Evolutionary conservation across 2,329 filamentous ascomycete genomes (phyloP), one percentile per base, ranked within the genome.

Genomic region (Cladosporium cucumerinum): DNA sequence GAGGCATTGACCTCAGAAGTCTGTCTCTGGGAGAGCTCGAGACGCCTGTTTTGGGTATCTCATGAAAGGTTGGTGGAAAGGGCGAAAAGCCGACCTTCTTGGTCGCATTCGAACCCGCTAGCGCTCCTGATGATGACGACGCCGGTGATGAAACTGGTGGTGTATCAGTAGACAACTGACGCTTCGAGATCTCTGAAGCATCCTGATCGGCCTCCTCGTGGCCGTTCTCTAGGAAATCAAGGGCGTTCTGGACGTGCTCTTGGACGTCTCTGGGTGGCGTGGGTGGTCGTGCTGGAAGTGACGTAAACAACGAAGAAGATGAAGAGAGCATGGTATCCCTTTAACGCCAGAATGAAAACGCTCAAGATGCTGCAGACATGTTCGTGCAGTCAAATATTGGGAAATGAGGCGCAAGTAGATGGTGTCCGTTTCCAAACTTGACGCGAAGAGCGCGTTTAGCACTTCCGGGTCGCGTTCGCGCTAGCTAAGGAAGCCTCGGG

Each of bases 41-140:
- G 39, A 70, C 60, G 43, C 66, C 68, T 16, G 65, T 30, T 14
- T 65, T 66, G 16, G 70, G 67, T 11, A 70, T 69, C 8, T 70
- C 67, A 67, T 84, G 72, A 70, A 85, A 84, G 54, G 83, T 82
- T 21, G 60, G 60, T 14, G 83, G 81, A 75, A 81, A 84, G 71
- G 85, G 82, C 21, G 85, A 86, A 75, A 89, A 88, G 66, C 82
- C 86, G 68, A 91, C 89, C 69, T 82, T 83, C 78, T 88, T 89
- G 66, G 65, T 54, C 16, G 63, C 58, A 76, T 72, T 71, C 72
- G 69, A 66, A 73, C 74, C 75, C 78, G 68, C 70, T 76, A 73
- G 61, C 75, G 76, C 59, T 74, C 65, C 68, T 58, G 18, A 5
- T 76, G 70, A 68, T 73, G 72, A 69, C 43, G 69, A 69, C 43